Evolutionary conservation across 163 green algal genomes (phyloP), one percentile per base, ranked within the genome.

Genomic region (Chlamydomonas reinhardtii): DNA sequence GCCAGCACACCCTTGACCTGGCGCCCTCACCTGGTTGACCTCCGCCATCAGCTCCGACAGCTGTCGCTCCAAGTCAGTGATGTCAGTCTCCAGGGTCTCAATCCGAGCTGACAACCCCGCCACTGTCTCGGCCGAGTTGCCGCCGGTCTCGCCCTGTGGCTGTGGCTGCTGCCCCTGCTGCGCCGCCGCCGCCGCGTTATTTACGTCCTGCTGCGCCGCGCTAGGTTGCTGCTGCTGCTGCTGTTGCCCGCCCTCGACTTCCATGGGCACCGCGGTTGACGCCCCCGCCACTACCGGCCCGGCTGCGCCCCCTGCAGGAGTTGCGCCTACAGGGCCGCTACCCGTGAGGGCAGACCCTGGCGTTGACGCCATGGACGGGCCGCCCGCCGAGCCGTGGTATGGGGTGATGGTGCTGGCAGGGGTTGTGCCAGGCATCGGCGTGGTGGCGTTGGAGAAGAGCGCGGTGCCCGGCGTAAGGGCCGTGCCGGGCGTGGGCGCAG

Each of bases 41-140:
- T 86, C 54, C 32, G 54, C 48, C 52, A 52, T 37, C 65, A 74
- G 24, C 65, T n/a, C 32, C 29, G 66, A 20, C 34, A 74, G 35
- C 87, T 83, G 61, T 31, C 66, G 43, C 48, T 90, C 77, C 77
- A 90, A 37, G 8, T 90, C 85, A 32, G 85, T 87, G n/a, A 90
- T 82, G 24, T 90, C 85, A 14, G 61, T 69, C 48, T 90, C 85
- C 54, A 90, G 70, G 52, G 62, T 32, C 85, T 90, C 85, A 22
- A 90, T 90, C 9, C 71, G 76, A 39, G 66, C 39, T 15, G 66
- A 82, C 20, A 89, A 43, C 2, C 56, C 35, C n/a, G 76, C 84
- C 62, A 86, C 74, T 73, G 79, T 86, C 65, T 86, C 80, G 35
- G 56, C 56, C 34, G 80, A 22, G 48, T 76, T 75, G 34, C 20